These are phyloP conservation scores for Pythium aristosporum DNA, from an alignment of 352 stramenopile species.

Conservation along the genomic window DNA sequence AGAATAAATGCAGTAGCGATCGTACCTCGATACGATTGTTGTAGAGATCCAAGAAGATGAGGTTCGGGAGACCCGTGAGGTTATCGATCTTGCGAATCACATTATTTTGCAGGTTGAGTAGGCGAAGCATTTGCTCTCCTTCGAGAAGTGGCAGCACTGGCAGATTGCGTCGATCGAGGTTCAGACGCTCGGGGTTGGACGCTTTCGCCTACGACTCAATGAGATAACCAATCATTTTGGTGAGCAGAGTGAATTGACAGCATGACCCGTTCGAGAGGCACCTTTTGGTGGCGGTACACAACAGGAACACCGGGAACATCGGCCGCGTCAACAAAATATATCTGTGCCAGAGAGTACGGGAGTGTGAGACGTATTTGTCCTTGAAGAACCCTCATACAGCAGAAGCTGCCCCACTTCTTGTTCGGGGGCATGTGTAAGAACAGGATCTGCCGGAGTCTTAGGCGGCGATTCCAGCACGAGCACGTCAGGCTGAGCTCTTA, in stretches of 20 bases:
- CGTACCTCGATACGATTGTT: conserved; percentile 89
- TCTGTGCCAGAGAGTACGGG: conserved; percentile 24
- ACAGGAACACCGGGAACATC: conserved; percentile 69
- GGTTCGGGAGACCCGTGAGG: conserved; percentile 77
- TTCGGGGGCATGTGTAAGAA: conserved; percentile 25
- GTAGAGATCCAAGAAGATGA: conserved; percentile 93
- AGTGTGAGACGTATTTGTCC: not conserved
- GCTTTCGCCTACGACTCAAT: conserved; percentile 42
- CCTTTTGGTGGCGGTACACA: conserved; percentile 72
- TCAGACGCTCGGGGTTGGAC: conserved; percentile 82
- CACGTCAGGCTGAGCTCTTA: conserved; percentile 27
- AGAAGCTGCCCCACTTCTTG: conserved; percentile 2
- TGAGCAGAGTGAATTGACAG: not conserved
- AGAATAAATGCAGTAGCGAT: too few relatives aligned
- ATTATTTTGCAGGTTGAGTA: conserved; percentile 93
- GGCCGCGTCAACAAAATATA: conserved; percentile 73
- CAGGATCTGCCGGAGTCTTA: conserved; percentile 19
- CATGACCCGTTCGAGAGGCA: conserved; percentile 15
- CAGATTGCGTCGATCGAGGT: conserved; percentile 86
- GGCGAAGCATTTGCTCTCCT: conserved; percentile 83
- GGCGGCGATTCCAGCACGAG: conserved; percentile 13
- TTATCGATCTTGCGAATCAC: conserved; percentile 84
- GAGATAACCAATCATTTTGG: not conserved
- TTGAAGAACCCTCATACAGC: not conserved
- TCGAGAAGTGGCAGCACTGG: conserved; percentile 82